Conservation (phyloP, 139 green algal species). For the Spirogloea muscicola region DNA sequence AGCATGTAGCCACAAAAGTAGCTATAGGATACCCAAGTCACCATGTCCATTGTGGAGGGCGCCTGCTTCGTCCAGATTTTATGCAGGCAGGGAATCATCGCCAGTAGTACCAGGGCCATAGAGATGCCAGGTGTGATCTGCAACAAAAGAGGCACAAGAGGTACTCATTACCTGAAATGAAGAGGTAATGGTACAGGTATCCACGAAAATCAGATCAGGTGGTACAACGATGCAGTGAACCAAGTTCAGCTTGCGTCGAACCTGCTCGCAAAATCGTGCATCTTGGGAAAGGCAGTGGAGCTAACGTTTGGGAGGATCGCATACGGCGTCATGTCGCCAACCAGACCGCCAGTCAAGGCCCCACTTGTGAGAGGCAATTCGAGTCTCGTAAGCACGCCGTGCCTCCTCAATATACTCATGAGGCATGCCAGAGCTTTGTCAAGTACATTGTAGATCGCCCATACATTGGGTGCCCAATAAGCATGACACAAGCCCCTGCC, state of each 20-base stretch:
- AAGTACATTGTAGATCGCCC: slow-evolving; percentile 78
- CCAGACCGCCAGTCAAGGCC: slow-evolving; percentile 64
- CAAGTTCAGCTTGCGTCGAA: neutral
- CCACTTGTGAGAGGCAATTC: neutral
- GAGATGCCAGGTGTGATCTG: slow-evolving; percentile 53
- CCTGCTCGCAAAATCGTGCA: neutral
- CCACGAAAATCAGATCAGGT: slow-evolving; percentile 1
- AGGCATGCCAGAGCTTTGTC: slow-evolving; percentile 64
- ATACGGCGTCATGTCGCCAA: slow-evolving; percentile 53
- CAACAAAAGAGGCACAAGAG: neutral
- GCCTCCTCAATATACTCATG: slow-evolving; percentile 6
- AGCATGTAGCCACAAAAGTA: slow-evolving; percentile 77
- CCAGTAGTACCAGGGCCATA: slow-evolving; percentile 53
- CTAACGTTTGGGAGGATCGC: slow-evolving; percentile 66
- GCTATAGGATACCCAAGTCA: slow-evolving; percentile 23
- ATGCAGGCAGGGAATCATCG: slow-evolving; percentile 65
- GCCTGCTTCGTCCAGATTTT: slow-evolving; percentile 8
- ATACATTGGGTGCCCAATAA: slow-evolving; percentile 95
- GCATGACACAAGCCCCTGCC: slow-evolving; percentile 80
- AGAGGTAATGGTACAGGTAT: neutral
- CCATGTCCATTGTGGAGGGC: neutral
- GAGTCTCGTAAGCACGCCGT: neutral
- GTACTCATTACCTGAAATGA: neutral
- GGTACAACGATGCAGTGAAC: neutral
- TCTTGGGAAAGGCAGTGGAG: neutral